Base-by-base conservation (phyloP, 2,329 filamentous ascomycete species). In the Colletotrichum simmondsii region DNA sequence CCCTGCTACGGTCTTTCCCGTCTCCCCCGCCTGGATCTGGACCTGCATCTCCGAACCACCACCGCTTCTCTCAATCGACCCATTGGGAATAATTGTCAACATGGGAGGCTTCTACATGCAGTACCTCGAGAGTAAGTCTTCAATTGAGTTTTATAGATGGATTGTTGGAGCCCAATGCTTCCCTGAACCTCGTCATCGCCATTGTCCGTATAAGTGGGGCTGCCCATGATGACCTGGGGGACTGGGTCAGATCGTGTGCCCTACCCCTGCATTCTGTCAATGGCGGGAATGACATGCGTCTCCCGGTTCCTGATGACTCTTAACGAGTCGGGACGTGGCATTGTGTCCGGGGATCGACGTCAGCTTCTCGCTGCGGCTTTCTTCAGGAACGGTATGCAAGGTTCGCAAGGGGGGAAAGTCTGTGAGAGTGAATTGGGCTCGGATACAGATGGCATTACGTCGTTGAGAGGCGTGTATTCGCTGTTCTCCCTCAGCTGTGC, bases 71-170 rank as follows among this genome's bases (percentile, higher is more conserved):
- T 19, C 54, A 65, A 26, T 72, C 68, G 46, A 59, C 57, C 76
- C 65, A 80, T 79, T 79, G 78, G 76, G 76, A 72, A 73, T 59
- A 70, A 77, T 75, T 74, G 76, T 68, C 81, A 87, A 77, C 75
- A 92, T 92, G 90, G 87, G 86, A 77, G 90, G 90, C 75, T 92
- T 92, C 79, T 92, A 92, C 80, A 92, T 92, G 87, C 91, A 93
- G 79, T 94, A 94, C 81, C 86, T 93, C 76, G 90, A 92, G 81
- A 93, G 92, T 93, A 92, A 90, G 92, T 92, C 77, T 61, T 77
- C 73, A 69, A 79, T 77, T 78, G 75, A 69, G 61, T 65, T 65
- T 35, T 46, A 53, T 56, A 61, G 70, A 53, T 52, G 32, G 14
- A 4, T 62, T 65, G 42, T 72, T 67, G 69, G 22, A 74, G 57